Conservation (phyloP, 2,329 filamentous ascomycete genomes). For the Aspergillus aculeatus region DNA sequence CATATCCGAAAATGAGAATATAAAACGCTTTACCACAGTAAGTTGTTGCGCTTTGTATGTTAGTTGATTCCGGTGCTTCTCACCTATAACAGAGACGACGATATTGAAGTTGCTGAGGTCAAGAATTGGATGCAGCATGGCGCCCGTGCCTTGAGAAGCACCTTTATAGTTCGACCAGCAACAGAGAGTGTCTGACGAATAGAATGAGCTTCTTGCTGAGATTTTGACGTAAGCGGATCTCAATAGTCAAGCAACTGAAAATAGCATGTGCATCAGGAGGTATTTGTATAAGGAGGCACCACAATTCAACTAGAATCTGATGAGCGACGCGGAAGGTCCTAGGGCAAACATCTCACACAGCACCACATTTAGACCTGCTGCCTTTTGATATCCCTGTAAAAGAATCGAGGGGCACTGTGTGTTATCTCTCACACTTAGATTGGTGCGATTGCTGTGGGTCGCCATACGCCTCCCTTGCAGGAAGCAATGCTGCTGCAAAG, state of each 20-base stretch:
- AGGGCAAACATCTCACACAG: background rate
- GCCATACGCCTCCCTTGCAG: constrained; percentile 8
- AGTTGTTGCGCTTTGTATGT: background rate
- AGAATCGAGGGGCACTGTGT: background rate
- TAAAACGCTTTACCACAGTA: constrained; percentile 28
- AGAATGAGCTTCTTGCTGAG: background rate
- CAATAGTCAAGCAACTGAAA: background rate
- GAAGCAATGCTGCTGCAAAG: constrained; percentile 5
- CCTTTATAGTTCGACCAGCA: background rate
- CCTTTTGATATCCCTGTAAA: background rate
- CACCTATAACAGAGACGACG: constrained; percentile 34
- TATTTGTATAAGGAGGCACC: background rate
- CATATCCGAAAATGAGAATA: constrained; percentile 33
- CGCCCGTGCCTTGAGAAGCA: constrained; percentile 3
- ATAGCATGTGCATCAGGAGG: background rate
- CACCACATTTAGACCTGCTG: background rate
- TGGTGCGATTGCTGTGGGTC: constrained; percentile 3
- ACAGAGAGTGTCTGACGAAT: background rate
- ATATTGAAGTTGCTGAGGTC: constrained; percentile 38
- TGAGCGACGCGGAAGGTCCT: background rate
- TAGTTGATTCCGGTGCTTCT: constrained; percentile 1
- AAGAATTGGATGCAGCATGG: constrained; percentile 37
- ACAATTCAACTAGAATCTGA: background rate
- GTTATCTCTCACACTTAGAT: background rate
- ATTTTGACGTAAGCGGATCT: background rate